Conservation (phyloP, 1,284 basidiomycete genomes). For the Chalciporus sp. region DNA sequence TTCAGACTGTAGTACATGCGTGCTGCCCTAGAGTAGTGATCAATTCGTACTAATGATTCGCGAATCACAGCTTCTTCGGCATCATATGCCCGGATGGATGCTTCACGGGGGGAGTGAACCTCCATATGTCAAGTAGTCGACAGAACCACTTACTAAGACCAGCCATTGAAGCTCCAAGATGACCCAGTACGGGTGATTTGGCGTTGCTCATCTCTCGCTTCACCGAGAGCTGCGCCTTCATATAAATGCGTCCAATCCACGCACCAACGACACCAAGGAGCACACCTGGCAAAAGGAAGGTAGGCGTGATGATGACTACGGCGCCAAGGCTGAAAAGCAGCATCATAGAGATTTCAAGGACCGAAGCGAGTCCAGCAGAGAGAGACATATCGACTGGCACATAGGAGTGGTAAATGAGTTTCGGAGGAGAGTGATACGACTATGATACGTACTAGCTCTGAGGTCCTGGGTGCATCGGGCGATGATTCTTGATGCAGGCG, state of each 20-base stretch:
- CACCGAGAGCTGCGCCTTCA: slow-evolving; percentile 48
- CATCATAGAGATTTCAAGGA: slow-evolving; percentile 27
- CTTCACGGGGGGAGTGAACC: slow-evolving; percentile 31
- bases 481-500: slow-evolving; percentile 54
- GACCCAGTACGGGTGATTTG: slow-evolving; percentile 45
- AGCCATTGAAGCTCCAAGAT: slow-evolving; percentile 44
- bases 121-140: no score
- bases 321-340: slow-evolving; percentile 45
- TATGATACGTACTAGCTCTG: slow-evolving; percentile 8
- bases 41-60: slow-evolving; percentile 49
- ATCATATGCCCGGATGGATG: slow-evolving; percentile 50
- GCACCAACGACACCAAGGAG: slow-evolving; percentile 44
- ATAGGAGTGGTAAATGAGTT: not conserved
- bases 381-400: slow-evolving; percentile 28
- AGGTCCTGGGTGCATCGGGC: slow-evolving; percentile 22
- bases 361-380: slow-evolving; percentile 16
- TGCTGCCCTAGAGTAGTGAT: slow-evolving; percentile 49
- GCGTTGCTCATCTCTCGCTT: slow-evolving; percentile 51
- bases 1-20: slow-evolving; percentile 59
- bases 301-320: slow-evolving; percentile 46
- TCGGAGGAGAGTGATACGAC: not conserved
- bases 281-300: slow-evolving; percentile 39
- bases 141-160: slow-evolving; percentile 52
- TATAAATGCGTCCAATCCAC: slow-evolving; percentile 44
- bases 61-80: slow-evolving; percentile 40